A percentile compares a stretch with the other conserved stretches of the same genome.
Conservation (phyloP, 805 yeast species). For the Pichia insulana region DNA sequence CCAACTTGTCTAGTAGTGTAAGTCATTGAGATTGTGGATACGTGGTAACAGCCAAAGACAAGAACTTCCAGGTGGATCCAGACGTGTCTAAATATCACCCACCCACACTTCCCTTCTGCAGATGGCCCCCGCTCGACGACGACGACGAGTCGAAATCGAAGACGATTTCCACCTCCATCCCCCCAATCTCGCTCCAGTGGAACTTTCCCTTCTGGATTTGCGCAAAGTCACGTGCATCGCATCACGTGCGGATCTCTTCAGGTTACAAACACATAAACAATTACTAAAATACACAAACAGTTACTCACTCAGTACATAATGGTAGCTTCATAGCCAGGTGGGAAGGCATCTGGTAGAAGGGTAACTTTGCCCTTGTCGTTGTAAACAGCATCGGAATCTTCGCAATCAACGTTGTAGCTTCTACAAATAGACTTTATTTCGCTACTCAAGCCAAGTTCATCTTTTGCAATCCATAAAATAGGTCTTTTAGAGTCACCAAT, state of each 20-base stretch:
- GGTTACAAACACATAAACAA: no score
- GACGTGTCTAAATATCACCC: no score
- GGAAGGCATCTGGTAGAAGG: slow-evolving; percentile 44
- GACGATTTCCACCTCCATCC: no score
- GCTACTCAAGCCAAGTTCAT: slow-evolving; percentile 56
- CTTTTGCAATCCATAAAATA: slow-evolving; percentile 63
- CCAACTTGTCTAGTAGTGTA: slow-evolving; percentile 91
- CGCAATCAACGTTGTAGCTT: slow-evolving; percentile 44
- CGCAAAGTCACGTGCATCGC: slow-evolving; percentile 4
- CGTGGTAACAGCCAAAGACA: no score
- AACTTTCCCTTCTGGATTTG: not conserved
- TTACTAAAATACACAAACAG: no score
- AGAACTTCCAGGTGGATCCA: no score
- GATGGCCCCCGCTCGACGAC: no score
- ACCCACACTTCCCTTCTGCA: no score
- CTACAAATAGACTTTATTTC: slow-evolving; percentile 45
- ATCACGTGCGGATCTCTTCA: no score
- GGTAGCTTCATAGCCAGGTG: slow-evolving; percentile 57
- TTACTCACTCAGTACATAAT: slow-evolving; percentile 15
- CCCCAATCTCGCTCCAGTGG: no score
- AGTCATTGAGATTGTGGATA: slow-evolving; percentile 36
- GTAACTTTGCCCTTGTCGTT: slow-evolving; percentile 48
- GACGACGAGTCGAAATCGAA: no score
- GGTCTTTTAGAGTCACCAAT: slow-evolving; percentile 45
- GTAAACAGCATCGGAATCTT: slow-evolving; percentile 48